These are phyloP conservation scores for Sporothrix euskadiensis DNA, from an alignment of 2,329 filamentous ascomycete species.

Conservation along the genomic window DNA sequence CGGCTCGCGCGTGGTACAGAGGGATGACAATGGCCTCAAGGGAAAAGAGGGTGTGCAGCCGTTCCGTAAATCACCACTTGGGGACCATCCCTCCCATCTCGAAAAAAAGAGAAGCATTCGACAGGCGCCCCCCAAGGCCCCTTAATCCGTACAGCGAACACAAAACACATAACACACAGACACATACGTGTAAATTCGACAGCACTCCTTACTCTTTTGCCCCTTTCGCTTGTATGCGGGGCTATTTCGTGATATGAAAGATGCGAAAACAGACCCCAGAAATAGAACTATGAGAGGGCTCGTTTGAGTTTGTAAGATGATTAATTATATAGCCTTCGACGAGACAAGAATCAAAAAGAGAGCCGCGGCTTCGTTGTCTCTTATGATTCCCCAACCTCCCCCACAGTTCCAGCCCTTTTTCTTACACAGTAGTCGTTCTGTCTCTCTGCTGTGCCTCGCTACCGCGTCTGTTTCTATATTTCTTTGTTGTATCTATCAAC, in stretches of 20 bases:
- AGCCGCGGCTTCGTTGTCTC: neutral
- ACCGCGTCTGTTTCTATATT: neutral
- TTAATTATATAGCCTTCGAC: neutral
- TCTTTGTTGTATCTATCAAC: neutral
- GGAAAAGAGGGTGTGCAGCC: constrained; percentile 12
- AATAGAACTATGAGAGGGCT: neutral
- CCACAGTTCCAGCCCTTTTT: neutral
- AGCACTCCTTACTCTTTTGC: neutral
- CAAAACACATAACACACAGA: neutral
- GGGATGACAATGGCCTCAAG: neutral
- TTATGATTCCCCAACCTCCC: neutral
- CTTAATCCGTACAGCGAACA: neutral
- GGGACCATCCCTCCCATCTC: neutral
- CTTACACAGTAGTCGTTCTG: neutral
- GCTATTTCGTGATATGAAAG: neutral
- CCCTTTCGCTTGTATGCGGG: neutral
- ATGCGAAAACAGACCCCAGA: neutral
- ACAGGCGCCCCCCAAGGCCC: neutral
- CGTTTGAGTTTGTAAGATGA: neutral
- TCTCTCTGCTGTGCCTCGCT: neutral
- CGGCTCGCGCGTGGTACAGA: neutral
- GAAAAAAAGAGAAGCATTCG: neutral
- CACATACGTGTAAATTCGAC: neutral
- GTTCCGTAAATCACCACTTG: constrained; percentile 12
- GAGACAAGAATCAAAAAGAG: neutral